Evolutionary conservation across 148 eudicot species (phyloP), one percentile per base, ranked within the genome.

Genomic region (Chenopodium album): DNA sequence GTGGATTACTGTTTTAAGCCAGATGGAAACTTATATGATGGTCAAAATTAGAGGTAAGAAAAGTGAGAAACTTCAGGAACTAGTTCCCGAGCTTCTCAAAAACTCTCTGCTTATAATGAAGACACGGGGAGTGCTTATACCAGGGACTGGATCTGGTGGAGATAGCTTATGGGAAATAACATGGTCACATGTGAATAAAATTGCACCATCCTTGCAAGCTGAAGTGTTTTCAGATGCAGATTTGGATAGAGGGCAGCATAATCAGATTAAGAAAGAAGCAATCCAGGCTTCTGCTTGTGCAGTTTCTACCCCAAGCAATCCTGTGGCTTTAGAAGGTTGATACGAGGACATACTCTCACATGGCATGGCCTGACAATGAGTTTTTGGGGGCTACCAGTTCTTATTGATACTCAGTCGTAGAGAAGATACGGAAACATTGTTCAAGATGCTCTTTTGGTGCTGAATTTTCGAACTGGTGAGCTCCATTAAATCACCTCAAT

Each of bases 1-100:
- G 62, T 92, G 97, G 97, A 81, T 90, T 47, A 89, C 90, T 31
- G 89, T 92, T 71, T 81, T 92, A 17, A 86, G 85, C 77, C 78
- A 90, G 80, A 90, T 90, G 97, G 97, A 93, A 73, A 89, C 83
- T 82, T 91, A 81, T 81, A 89, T 87, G 92, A 91, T 86, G 81
- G 94, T 90, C 75, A 91, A 87, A 87, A 86, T 91, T 50, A 87
- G 90, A 78, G 93, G 93, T 26, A 91, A 89, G 75, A 85, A 78
- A 78, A 91, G 97, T 29, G 94, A 91, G 82, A 93, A 89, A 84
- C 90, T 93, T 56, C 97, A 87, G 64, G 97, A 93, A 76, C 86
- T 92, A 26, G 89, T 91, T 17, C 90, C 88, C 0, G 94, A 93
- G 86, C 89, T 93, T 52, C 87, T 91, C 31, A 90, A 90, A 82